Percentiles rank a stretch among this genome's conserved stretches.
These are phyloP conservation scores for Leccinellum albellum DNA, from an alignment of 768 basidiomycete species.

Conservation along the genomic window DNA sequence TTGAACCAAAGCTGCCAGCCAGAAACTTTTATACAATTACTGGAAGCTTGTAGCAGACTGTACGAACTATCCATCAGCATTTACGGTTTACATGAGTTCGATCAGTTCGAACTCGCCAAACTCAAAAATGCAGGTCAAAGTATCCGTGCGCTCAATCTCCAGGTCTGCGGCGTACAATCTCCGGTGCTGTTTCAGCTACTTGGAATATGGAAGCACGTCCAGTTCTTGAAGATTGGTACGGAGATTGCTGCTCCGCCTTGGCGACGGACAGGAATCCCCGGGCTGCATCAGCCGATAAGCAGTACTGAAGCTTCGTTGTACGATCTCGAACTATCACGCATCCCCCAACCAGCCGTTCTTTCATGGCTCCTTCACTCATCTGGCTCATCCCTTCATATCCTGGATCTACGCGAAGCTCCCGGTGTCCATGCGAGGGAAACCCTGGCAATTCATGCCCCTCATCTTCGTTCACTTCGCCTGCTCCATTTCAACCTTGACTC, in stretches of 20 bases:
- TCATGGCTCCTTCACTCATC: slow-evolving; percentile 40
- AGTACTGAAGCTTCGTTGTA: slow-evolving; percentile 29
- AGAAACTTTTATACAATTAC: slow-evolving; percentile 9
- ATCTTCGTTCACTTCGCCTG: slow-evolving; percentile 43
- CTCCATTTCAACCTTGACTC: slow-evolving; percentile 33
- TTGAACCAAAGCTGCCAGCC: slow-evolving; percentile 5
- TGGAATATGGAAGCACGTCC: slow-evolving; percentile 34
- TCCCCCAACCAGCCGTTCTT: slow-evolving; percentile 29
- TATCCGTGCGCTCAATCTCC: slow-evolving; percentile 34
- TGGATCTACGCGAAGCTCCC: slow-evolving; percentile 39
- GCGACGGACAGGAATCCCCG: slow-evolving; percentile 10
- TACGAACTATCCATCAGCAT: slow-evolving; percentile 33
- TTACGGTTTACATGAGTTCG: slow-evolving; percentile 28
- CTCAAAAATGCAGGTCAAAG: slow-evolving; percentile 21
- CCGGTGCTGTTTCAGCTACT: slow-evolving; percentile 43
- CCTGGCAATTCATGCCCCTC: slow-evolving; percentile 29
- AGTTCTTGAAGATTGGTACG: slow-evolving; percentile 36
- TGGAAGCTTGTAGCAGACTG: slow-evolving; percentile 29
- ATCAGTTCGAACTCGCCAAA: slow-evolving; percentile 21
- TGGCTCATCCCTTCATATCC: slow-evolving; percentile 33
- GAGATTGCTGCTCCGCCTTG: slow-evolving; percentile 38
- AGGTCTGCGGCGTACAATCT: slow-evolving; percentile 38
- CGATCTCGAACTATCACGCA: slow-evolving; percentile 39
- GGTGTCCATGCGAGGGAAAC: slow-evolving; percentile 21
- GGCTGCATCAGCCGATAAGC: slow-evolving; percentile 3